These are phyloP conservation scores for Drechslerella coelobrocha DNA, from an alignment of 2,329 filamentous ascomycete genomes.

Conservation along the genomic window DNA sequence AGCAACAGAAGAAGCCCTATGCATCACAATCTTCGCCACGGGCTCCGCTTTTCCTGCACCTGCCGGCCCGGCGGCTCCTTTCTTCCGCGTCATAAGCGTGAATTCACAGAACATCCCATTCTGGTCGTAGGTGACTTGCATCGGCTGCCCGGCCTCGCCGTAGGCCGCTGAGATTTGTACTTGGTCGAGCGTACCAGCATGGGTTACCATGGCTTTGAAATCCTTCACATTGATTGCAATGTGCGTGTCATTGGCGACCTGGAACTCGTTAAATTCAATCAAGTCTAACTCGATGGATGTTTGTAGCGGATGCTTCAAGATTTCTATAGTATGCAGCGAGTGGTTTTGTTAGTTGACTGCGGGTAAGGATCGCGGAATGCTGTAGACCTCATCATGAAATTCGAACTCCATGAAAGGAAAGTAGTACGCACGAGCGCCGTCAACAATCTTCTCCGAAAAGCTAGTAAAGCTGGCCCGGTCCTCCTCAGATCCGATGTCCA, in stretches of 20 bases:
- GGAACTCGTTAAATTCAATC: constrained; percentile 64
- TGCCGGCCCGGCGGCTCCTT: constrained; percentile 40
- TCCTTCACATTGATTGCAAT: constrained; percentile 65
- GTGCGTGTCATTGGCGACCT: constrained; percentile 62
- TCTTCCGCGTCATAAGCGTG: constrained; percentile 62
- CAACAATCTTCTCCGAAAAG: constrained; percentile 64
- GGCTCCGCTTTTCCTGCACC: constrained; percentile 31
- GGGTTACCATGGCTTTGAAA: constrained; percentile 63
- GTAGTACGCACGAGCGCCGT: constrained; percentile 60
- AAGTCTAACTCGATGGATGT: constrained; percentile 64
- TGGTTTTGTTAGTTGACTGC: too few relatives aligned
- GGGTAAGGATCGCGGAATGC: too few relatives aligned
- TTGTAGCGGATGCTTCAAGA: constrained; percentile 64
- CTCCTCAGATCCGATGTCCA: constrained; percentile 63
- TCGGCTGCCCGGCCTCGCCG: constrained; percentile 62
- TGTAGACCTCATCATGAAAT: not conserved
- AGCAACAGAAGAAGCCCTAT: not conserved
- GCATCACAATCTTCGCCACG: constrained; percentile 34
- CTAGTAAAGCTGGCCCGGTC: constrained; percentile 63
- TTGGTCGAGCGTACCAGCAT: constrained; percentile 62
- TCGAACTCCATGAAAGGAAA: not conserved
- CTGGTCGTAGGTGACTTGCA: constrained; percentile 63
- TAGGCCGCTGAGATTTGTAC: constrained; percentile 62
- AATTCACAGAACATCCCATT: constrained; percentile 63
- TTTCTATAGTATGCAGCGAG: constrained; percentile 57